These are phyloP conservation scores for Dittrichia graveolens DNA, from an alignment of 129 eudicot species.

Conservation along the genomic window DNA sequence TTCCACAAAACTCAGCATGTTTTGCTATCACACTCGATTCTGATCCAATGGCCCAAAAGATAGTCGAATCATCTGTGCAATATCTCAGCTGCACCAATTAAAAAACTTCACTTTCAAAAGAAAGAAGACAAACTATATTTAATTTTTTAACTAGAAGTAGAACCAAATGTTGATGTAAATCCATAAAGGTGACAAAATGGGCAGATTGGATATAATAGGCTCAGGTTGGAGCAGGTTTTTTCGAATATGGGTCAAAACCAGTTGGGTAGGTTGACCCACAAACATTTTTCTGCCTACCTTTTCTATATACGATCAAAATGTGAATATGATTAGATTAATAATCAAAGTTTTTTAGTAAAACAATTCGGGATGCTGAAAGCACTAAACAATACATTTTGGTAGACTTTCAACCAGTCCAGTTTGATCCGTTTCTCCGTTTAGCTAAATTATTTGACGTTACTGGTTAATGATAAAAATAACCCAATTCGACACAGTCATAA, in stretches of 20 bases:
- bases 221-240: too few species aligned
- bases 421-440: too few species aligned
- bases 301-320: too few species aligned
- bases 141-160: neutral
- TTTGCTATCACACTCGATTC: slow-evolving; percentile 71
- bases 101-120: slow-evolving; percentile 11
- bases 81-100: slow-evolving; percentile 65
- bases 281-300: too few species aligned
- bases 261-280: too few species aligned
- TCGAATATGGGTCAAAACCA: too few species aligned
- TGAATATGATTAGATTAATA: neutral
- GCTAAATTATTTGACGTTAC: neutral
- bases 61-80: slow-evolving; percentile 86
- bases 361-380: neutral
- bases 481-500: neutral
- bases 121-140: neutral
- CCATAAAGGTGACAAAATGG: neutral
- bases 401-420: neutral
- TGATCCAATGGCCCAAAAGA: slow-evolving; percentile 91
- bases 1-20: slow-evolving; percentile 77
- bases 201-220: neutral
- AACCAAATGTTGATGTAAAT: neutral
- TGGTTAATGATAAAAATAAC: neutral
- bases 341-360: neutral
- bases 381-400: neutral